Evolutionary conservation across 1,284 basidiomycete species (phyloP), one percentile per base, ranked within the genome.

Genomic region (Xanthoconium separans): DNA sequence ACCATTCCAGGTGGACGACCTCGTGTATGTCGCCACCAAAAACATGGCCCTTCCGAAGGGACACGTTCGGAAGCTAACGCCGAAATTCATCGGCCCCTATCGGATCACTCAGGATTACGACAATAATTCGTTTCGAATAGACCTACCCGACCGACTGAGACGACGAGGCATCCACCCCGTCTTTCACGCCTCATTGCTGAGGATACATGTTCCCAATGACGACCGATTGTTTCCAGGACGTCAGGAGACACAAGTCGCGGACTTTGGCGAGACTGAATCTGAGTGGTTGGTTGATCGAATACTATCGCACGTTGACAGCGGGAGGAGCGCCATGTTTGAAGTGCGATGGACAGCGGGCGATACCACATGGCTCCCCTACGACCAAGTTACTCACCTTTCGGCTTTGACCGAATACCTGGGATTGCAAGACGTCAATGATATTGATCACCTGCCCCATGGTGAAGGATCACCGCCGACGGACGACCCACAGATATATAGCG

Each of bases 11-110:
- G 44, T 54, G 13, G 58, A 57, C 0, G 69, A 73, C 39, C 46
- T 73, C 0, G 69, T 70, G 0, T 75, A 73, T 44, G 13, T 76
- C 2, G 74, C 71, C 0, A 74, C 69, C 0, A 70, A 72, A 50
- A 76, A 75, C 49, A 41, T 76, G 0, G 56, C 58, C 2, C 41
- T 75, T 6, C 68, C 64, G 0, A 70, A 70, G 42, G 66, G 67
- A 4, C 47, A 54, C 0, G 60, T 70, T 0, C 33, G 61, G 1
- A 76, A 76, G 45, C 55, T 76, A 0, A 45, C 59, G 0, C 74
- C 72, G 0, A 76, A 74, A 40, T 77, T 56, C 36, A 65, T 73
- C 30, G 63, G 71, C 0, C 71, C 71, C 0, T 74, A 68, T 8
- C 6, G 9, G 1, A 50, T 44, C 20, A 18, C 8, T 8, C 3